Conservation (phyloP, 2,329 filamentous ascomycete species). For the Chlorencoelia australis region DNA sequence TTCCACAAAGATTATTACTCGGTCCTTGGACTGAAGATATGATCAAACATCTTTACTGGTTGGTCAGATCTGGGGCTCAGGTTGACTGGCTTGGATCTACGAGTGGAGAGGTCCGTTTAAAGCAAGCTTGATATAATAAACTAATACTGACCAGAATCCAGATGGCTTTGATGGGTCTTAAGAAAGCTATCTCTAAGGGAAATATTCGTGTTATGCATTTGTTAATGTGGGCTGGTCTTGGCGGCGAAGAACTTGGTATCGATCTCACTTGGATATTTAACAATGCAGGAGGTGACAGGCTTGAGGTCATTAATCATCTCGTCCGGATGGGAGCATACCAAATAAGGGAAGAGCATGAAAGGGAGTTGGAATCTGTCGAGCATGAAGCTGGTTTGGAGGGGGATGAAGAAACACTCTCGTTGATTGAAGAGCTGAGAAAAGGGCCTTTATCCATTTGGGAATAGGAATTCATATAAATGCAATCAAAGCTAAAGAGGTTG, state of each 20-base stretch:
- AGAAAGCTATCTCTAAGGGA: slow-evolving; percentile 15
- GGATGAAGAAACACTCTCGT: slow-evolving; percentile 9
- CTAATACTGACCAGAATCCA: slow-evolving; percentile 6
- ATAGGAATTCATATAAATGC: too few species aligned
- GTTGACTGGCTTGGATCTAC: slow-evolving; percentile 21
- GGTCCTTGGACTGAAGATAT: slow-evolving; percentile 24
- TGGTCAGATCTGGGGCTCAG: slow-evolving; percentile 19
- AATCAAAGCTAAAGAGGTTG: too few species aligned
- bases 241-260: slow-evolving; percentile 6
- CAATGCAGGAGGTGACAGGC: slow-evolving; percentile 15
- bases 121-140: not conserved
- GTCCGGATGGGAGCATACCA: too few species aligned
- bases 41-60: slow-evolving; percentile 22
- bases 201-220: slow-evolving; percentile 16
- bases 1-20: slow-evolving; percentile 22
- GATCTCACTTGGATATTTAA: slow-evolving; percentile 13
- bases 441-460: too few species aligned
- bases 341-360: too few species aligned
- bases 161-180: slow-evolving; percentile 18
- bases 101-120: slow-evolving; percentile 21
- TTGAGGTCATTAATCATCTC: slow-evolving; percentile 12
- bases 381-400: slow-evolving; percentile 8
- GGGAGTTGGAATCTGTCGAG: too few species aligned
- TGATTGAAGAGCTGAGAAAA: too few species aligned
- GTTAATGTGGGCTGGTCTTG: slow-evolving; percentile 13